Evolutionary conservation across 331 rosid species (phyloP), one percentile per base, ranked within the genome.

Genomic region (Pyrus hybrid): DNA sequence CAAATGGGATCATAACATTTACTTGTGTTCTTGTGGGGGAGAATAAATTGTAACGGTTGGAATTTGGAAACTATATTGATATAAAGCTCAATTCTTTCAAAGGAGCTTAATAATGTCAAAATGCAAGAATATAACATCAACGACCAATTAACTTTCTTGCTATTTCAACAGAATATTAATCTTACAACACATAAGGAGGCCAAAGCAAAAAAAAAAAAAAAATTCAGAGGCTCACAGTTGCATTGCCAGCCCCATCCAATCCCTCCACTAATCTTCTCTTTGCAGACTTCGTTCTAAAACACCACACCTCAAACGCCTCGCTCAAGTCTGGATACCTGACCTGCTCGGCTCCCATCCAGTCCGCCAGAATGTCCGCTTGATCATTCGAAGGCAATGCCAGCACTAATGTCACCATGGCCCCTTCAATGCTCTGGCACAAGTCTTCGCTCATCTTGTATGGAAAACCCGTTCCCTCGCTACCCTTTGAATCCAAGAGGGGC

Each of bases 271-370:
- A 79, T 83, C 98, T 91, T 74, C 97, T 89, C 83, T 83, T 88
- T 21, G 97, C 98, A 70, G 97, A 90, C 83, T 92, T 93, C 64
- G 90, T 87, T 85, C 98, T 87, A 71, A 87, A 93, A 87, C 95
- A 93, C 98, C 98, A 92, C 53, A 90, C 85, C 87, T 92, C 97
- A 20, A 92, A 88, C 49, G 93, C 97, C 85, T 93, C 98, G 0
- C 87, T 91, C 88, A 93, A 79, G 75, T 93, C 96, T 0, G 97
- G 98, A 85, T 86, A 91, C 71, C 71, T 89, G 64, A 86, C 82
- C 79, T 90, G 88, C 77, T 85, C 76, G 0, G 80, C 76, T 73
- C 63, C 85, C 72, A 92, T 88, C 99, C 99, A 94, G 17, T 92
- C 96, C 26, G 90, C 92, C 35, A 94, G 80, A 82, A 92, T 94